Percentiles rank a stretch among this genome's conserved stretches.
phyloP scores from a whole-genome alignment of 177 flowering plant species.

The Vitis hybrid region DNA sequence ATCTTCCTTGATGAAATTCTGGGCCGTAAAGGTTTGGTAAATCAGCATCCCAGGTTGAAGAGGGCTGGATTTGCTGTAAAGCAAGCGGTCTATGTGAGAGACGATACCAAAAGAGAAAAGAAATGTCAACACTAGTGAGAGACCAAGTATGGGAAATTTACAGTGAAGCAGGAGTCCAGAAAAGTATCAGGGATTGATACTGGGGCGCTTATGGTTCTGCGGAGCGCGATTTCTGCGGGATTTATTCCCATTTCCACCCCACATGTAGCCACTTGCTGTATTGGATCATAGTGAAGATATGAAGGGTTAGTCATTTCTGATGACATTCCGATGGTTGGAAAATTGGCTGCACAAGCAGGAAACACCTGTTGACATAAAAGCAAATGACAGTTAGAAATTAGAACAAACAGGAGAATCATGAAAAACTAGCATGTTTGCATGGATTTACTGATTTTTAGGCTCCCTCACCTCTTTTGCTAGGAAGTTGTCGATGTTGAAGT shows the following conservation, averaged over 20 bases:
- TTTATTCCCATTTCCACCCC: constrained; percentile 53
- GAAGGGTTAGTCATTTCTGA: constrained; percentile 50
- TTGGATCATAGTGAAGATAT: constrained; percentile 45
- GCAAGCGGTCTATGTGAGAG: neutral
- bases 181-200: constrained; percentile 53
- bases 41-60: constrained; percentile 69
- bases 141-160: constrained; percentile 26
- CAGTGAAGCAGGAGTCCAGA: constrained; percentile 58
- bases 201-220: constrained; percentile 62
- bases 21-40: constrained; percentile 52
- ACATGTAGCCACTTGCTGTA: constrained; percentile 38
- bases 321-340: constrained; percentile 40
- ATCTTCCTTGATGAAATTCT: constrained; percentile 57
- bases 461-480: constrained; percentile 68
- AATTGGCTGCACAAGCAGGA: constrained; percentile 39
- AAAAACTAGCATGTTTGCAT: neutral
- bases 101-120: neutral
- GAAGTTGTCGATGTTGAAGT: constrained; percentile 66
- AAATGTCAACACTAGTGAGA: neutral
- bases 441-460: neutral
- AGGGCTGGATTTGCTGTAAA: constrained; percentile 54
- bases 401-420: neutral
- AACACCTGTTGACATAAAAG: constrained; percentile 40
- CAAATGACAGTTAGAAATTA: neutral
- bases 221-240: constrained; percentile 47